Conservation (phyloP, 2,329 filamentous ascomycete genomes). For the Helicocarpus griseus region DNA sequence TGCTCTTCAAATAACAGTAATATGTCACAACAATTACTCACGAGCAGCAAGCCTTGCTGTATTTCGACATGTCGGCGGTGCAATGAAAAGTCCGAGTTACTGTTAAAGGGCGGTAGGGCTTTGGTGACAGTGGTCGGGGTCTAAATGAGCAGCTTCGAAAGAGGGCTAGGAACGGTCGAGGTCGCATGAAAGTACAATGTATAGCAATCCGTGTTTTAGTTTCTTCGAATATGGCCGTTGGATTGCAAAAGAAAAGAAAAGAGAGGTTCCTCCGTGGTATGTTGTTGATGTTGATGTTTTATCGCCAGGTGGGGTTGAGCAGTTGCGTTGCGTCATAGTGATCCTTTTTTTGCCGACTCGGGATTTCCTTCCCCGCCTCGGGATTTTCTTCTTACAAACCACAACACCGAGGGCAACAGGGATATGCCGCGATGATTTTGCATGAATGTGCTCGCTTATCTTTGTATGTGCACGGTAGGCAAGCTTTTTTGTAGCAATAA, state of each 20-base stretch:
- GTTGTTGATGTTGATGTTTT: neutral
- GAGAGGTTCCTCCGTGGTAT: too few relatives aligned
- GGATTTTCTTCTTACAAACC: neutral
- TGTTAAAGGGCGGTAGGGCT: neutral
- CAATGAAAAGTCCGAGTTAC: neutral
- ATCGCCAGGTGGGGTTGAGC: neutral
- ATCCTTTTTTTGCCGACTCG: neutral
- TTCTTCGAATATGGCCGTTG: neutral
- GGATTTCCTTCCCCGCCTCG: neutral
- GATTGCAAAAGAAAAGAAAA: neutral
- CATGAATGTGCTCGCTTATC: too few relatives aligned
- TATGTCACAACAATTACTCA: conserved; percentile 17
- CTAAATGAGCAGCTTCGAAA: neutral
- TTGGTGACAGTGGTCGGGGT: neutral
- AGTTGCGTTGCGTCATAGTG: neutral
- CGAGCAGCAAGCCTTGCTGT: conserved; percentile 39
- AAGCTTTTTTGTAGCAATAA: too few relatives aligned
- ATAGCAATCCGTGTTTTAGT: neutral
- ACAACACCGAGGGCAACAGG: neutral
- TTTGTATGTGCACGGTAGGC: neutral
- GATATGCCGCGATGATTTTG: neutral
- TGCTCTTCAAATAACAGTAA: neutral
- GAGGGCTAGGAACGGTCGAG: neutral
- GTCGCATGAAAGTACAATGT: neutral
- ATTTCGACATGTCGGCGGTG: conserved; percentile 25